Conservation (phyloP, 2,329 filamentous ascomycete species). For the Claviceps lovelessii region DNA sequence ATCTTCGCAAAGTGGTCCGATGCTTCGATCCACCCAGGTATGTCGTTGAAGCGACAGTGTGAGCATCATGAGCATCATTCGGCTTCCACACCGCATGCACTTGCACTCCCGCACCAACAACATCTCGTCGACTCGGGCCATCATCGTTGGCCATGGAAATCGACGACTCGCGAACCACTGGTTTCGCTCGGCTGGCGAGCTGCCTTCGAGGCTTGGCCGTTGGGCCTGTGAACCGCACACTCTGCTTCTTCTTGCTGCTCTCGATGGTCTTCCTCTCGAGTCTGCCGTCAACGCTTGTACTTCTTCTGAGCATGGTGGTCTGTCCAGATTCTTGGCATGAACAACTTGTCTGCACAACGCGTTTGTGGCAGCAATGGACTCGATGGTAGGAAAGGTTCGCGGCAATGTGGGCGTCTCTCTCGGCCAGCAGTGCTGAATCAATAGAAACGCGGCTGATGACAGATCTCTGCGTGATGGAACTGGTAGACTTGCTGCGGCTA, state of each 20-base stretch:
- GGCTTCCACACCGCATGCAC: neutral
- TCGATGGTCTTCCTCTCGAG: slow-evolving; percentile 6
- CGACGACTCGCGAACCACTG: slow-evolving; percentile 1
- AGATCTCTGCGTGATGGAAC: slow-evolving; percentile 26
- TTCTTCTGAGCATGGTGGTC: slow-evolving; percentile 8
- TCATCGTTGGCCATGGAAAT: neutral
- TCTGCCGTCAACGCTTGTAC: slow-evolving; percentile 10
- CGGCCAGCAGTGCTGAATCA: slow-evolving; percentile 29
- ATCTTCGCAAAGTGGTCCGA: slow-evolving; percentile 36
- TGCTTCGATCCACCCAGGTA: slow-evolving; percentile 26
- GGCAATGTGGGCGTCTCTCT: slow-evolving; percentile 47
- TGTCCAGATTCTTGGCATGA: slow-evolving; percentile 12
- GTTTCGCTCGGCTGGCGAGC: slow-evolving; percentile 16
- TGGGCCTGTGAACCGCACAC: slow-evolving; percentile 38
- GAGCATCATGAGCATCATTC: neutral
- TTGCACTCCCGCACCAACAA: neutral
- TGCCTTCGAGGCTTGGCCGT: slow-evolving; percentile 15
- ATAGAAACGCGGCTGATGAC: slow-evolving; percentile 32
- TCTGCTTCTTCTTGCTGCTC: slow-evolving; percentile 26
- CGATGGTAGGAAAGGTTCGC: slow-evolving; percentile 45
- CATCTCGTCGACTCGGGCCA: neutral
- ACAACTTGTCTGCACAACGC: neutral
- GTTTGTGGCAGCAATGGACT: slow-evolving; percentile 27
- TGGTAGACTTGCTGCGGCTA: slow-evolving; percentile 39
- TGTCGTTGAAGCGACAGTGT: neutral